Evolutionary conservation across 192 early-diverging fungal species (phyloP), one percentile per base, ranked within the genome.

Genomic region (Tieghemiomyces parasiticus): DNA sequence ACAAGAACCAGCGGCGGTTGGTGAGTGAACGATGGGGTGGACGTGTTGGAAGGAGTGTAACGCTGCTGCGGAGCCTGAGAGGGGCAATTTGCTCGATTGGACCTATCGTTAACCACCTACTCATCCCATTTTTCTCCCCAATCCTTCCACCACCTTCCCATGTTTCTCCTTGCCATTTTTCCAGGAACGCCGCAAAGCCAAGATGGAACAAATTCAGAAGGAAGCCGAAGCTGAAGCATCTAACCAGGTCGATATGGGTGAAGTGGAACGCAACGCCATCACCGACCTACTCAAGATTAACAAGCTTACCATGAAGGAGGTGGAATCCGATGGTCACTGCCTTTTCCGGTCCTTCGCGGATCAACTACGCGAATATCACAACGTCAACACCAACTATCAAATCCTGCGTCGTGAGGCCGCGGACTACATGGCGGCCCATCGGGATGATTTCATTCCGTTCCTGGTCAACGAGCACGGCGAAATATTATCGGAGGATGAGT

Each of bases 381-480:
- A 76, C 24, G 66, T 66, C 33, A 31, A 71, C 53, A 76, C 77
- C 34, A 35, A 63, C 12, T 87, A 87, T 60, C 65, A 74, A 38
- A 71, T 88, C 26, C 69, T 93, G 65, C 78, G 95, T 52, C 66
- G 75, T 31, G 62, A 75, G 19, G 83, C 91, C 3, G 89, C 95
- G 8, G 65, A 74, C 31, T 90, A 87, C 61, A 91, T 97, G 85
- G 77, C 83, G 33, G 38, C 63, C 32, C 73, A 93, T 66, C 63
- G 79, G 25, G 90, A 88, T 54, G 95, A 95, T 63, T 97, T 95
- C 71, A 62, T 92, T 25, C 93, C 95, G 13, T 97, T 93, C 61
- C 71, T 94, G 60, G 72, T 79, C 19, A 84, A 79, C 50, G 78
- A 92, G 25, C 70, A 78, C n/a, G 95, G 92, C 12, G 86, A 89